Evolutionary conservation across 2,329 filamentous ascomycete species (phyloP), one percentile per base, ranked within the genome.

Genomic region (Thelonectria rubi): DNA sequence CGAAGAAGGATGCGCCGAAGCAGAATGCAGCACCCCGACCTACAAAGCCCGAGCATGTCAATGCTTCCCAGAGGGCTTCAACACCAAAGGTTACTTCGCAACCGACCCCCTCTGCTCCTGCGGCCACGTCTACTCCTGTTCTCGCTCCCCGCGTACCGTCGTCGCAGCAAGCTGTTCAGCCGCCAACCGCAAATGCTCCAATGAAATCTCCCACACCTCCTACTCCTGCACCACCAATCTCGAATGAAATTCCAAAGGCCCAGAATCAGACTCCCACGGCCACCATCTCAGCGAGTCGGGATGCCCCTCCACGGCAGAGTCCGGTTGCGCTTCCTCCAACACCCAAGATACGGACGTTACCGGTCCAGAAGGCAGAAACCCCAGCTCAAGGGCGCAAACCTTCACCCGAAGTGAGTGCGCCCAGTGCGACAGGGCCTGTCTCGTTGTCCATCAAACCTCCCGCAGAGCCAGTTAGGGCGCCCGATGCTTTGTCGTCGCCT

Each of bases 401-500:
- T 39, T 47, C 32, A 14, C 63, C 65, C 24, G 52, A 56, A 20
- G n/a, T 43, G 5, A 58, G 30, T 18, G 37, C 39, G 55, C 51
- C 50, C 15, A 11, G 55, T 43, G 30, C 40, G 6, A 30, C 55
- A 39, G 62, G 56, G 47, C 58, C 53, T 39, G 46, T 17, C 18
- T 18, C 55, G 7, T 60, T 76, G 42, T 71, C 74, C 10, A 73
- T 77, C 10, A 78, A 77, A 40, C 65, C 76, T 12, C 72, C 77
- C 6, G 65, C 72, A n/a, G 79, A 82, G 55, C 56, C 66, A 21
- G 48, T 72, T 51, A 78, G 78, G 39, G 68, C 75, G 51, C 70
- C 76, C 2, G 85, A 87, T 65, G 75, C 78, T 2, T 68, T 81
- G 6, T 87, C 83, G 3, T 88, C 85, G 2, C 84, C 86, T 15